phyloP scores from a whole-genome alignment of 805 yeast genomes.

The Groenewaldozyma tartarivorans region DNA sequence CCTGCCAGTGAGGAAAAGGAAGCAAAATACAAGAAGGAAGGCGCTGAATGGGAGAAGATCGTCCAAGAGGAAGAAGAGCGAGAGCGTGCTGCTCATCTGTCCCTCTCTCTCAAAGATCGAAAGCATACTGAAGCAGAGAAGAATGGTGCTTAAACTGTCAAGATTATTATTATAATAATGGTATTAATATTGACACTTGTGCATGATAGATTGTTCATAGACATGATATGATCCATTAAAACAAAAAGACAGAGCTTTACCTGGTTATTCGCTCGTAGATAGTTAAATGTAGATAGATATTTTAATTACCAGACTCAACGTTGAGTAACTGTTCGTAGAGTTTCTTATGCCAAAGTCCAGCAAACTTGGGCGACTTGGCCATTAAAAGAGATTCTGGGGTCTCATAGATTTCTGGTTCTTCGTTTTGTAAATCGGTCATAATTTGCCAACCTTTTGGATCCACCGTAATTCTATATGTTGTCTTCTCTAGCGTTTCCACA shows the following conservation, averaged over 20 bases:
- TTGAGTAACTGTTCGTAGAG: slow-evolving; percentile 6
- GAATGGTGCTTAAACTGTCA: background rate
- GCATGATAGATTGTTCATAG: too few relatives aligned
- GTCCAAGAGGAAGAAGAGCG: slow-evolving; percentile 36
- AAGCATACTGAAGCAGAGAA: background rate
- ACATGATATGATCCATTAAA: too few relatives aligned
- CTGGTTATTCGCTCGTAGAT: too few relatives aligned
- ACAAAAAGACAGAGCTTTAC: too few relatives aligned
- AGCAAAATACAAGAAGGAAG: slow-evolving; percentile 23
- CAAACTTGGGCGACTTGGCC: slow-evolving; percentile 20
- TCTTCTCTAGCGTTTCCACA: too few relatives aligned
- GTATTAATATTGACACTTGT: too few relatives aligned
- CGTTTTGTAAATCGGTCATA: too few relatives aligned
- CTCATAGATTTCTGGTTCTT: slow-evolving; percentile 21
- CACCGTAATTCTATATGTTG: background rate
- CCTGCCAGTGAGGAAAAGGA: slow-evolving; percentile 47
- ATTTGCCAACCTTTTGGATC: background rate
- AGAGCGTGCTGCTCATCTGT: slow-evolving; percentile 13
- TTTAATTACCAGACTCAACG: background rate
- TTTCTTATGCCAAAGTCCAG: slow-evolving; percentile 14
- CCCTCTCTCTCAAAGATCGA: slow-evolving; percentile 10
- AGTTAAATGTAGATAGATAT: background rate
- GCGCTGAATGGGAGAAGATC: slow-evolving; percentile 39
- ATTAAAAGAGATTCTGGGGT: slow-evolving; percentile 25
- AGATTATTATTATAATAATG: too few relatives aligned